Percentiles rank a stretch among this genome's conserved stretches.
Evolutionary conservation across 495 filamentous ascomycete genomes (phyloP).

Genomic region (Lophiotrema nucula): DNA sequence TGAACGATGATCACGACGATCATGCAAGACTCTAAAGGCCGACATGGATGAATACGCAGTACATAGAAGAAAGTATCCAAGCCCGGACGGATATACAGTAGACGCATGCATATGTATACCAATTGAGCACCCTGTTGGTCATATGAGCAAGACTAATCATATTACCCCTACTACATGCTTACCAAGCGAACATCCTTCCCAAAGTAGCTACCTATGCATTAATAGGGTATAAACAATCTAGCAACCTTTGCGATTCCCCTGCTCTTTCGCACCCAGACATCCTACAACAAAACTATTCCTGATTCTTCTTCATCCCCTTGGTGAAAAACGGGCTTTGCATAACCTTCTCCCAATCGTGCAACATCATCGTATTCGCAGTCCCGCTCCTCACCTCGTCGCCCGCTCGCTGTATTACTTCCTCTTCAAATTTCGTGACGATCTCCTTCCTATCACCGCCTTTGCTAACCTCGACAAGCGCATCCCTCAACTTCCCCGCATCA

Average conservation of each 20-base stretch:
- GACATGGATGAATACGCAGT: too few relatives aligned
- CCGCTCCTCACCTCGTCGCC: conserved; percentile 36
- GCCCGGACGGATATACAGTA: too few relatives aligned
- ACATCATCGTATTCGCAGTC: conserved; percentile 37
- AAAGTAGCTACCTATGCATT: too few relatives aligned
- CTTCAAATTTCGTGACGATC: conserved; percentile 38
- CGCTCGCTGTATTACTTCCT: conserved; percentile 40
- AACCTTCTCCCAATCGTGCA: conserved; percentile 45
- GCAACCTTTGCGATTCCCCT: too few relatives aligned
- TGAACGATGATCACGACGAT: conserved; percentile 14
- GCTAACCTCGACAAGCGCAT: conserved; percentile 34
- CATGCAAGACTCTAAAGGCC: conserved; percentile 19
- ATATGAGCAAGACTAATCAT: too few relatives aligned
- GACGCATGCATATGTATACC: too few relatives aligned
- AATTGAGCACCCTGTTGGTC: too few relatives aligned
- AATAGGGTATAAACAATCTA: too few relatives aligned
- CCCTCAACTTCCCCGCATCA: conserved; percentile 42
- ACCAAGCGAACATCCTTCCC: too few relatives aligned
- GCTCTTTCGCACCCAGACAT: too few relatives aligned
- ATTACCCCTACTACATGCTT: too few relatives aligned
- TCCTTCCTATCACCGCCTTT: conserved; percentile 14
- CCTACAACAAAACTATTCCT: not conserved
- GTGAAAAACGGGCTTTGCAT: conserved; percentile 29
- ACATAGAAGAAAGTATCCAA: too few relatives aligned
- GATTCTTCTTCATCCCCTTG: conserved; percentile 27